Percentiles rank a stretch among this genome's conserved stretches.
These are phyloP conservation scores for Leptographium flavum DNA, from an alignment of 2,329 filamentous ascomycete species.

Conservation along the genomic window DNA sequence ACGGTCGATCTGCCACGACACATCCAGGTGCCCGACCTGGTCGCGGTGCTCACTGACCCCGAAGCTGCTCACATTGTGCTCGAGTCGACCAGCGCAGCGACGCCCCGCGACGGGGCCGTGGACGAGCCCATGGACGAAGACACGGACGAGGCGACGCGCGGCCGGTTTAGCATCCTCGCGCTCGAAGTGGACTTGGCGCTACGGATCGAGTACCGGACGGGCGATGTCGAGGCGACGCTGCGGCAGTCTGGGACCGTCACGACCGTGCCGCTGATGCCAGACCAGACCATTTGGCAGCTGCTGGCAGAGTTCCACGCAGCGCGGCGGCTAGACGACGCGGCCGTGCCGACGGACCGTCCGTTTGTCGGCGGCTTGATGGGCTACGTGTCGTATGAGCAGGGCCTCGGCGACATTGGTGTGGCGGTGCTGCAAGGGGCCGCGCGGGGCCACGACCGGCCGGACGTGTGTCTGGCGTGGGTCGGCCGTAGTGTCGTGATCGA, in stretches of 20 bases:
- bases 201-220: constrained; percentile 42
- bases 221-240: constrained; percentile 25
- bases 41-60: constrained; percentile 28
- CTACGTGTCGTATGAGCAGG: constrained; percentile 74
- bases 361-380: constrained; percentile 81
- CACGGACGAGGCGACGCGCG: constrained; percentile 24
- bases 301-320: constrained; percentile 29
- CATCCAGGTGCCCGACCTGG: constrained; percentile 37
- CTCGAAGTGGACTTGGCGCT: constrained; percentile 43
- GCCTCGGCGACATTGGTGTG: constrained; percentile 46
- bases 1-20: constrained; percentile 29
- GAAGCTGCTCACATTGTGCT: constrained; percentile 36
- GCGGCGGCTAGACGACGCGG: not conserved
- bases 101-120: constrained; percentile 20
- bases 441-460: constrained; percentile 36
- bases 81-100: constrained; percentile 43
- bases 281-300: constrained; percentile 33
- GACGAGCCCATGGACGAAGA: too few species aligned
- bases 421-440: constrained; percentile 13
- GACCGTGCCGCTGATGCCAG: constrained; percentile 12
- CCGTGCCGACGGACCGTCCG: constrained; percentile 18
- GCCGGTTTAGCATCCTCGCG: constrained; percentile 61
- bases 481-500: constrained; percentile 67
- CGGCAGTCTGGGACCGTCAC: constrained; percentile 7
- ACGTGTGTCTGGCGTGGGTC: constrained; percentile 64